phyloP scores from a whole-genome alignment of 2,329 filamentous ascomycete genomes.

The Lasiodiplodia sp. region DNA sequence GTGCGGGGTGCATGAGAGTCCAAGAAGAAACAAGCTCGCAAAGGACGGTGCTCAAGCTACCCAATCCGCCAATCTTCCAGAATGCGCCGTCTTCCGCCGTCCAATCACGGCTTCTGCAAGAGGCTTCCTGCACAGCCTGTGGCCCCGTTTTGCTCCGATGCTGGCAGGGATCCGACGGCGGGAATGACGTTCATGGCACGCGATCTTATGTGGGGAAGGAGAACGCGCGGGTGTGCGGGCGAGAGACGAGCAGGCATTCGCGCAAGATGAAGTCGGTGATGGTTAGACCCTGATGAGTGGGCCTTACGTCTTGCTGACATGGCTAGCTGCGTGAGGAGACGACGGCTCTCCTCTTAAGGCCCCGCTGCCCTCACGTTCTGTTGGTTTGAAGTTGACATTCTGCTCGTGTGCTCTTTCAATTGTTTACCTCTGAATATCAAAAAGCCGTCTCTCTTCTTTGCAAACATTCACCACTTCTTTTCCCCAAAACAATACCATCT shows the following conservation, averaged over 20 bases:
- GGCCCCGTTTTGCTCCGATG: conserved; percentile 18
- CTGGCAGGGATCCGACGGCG: conserved; percentile 7
- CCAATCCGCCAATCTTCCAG: background rate
- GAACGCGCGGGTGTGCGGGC: background rate
- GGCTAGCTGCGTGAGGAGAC: background rate
- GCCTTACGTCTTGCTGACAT: background rate
- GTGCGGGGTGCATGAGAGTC: conserved; percentile 17
- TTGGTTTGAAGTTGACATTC: background rate
- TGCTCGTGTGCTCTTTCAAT: background rate
- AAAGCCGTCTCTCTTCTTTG: background rate
- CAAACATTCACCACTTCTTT: background rate
- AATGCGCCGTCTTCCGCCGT: background rate
- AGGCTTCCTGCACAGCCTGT: too few species aligned
- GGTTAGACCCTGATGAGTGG: conserved; percentile 1
- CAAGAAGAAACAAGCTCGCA: background rate
- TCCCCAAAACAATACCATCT: background rate
- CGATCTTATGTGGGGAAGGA: conserved; percentile 13
- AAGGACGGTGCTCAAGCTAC: background rate
- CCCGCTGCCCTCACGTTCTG: background rate
- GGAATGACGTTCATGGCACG: conserved; percentile 16
- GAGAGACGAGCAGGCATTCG: background rate
- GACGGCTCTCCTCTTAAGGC: conserved; percentile 4
- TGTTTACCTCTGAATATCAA: background rate
- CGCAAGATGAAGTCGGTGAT: conserved; percentile 1
- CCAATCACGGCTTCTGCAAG: background rate